Evolutionary conservation across 768 basidiomycete genomes (phyloP), one percentile per base, ranked within the genome.

Genomic region (Boletus coccyginus): DNA sequence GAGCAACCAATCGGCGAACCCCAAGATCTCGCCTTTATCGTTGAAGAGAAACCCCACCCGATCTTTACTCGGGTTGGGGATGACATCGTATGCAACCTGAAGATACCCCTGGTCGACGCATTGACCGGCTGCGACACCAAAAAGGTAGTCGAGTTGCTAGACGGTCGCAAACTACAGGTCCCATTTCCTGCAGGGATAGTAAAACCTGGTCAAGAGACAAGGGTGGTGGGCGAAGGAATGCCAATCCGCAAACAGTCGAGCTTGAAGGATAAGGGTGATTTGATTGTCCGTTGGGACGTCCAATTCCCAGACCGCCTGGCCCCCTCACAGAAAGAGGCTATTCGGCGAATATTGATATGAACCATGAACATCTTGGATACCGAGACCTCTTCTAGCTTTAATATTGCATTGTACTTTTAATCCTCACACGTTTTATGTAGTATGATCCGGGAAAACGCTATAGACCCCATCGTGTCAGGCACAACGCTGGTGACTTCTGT

Each of bases 21-120:
- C 14, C 93, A 94, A 66, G 92, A 95, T 69, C 80, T 99, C n/a
- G 94, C 94, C 33, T 98, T 99, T 68, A 84, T 96, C 46, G 84
- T 97, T n/a, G 95, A 97, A 71, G 94, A 98, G 74, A 98, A 96
- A 73, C 86, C 88, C 10, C 92, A 98, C 71, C 71, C 80, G 0
- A 70, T 78, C 17, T 97, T 92, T 73, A 80, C 75, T 56, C 81
- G 95, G 24, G 86, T 90, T 9, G 92, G 88, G 33, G 90, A 96
- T 73, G 86, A 97, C 69, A 81, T 98, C 45, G 66, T 81, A 43
- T 80, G 80, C 55, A 77, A 69, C 19, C 53, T 89, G 41, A 76
- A 80, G 59, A 74, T 98, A 51, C 79, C 92, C 13, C 81, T 98
- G 1, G 84, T 93, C 24, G 92, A 97, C 33, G 94, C 95, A 1